Conservation (phyloP, 148 eudicot genomes). For the Polygonum aviculare region DNA sequence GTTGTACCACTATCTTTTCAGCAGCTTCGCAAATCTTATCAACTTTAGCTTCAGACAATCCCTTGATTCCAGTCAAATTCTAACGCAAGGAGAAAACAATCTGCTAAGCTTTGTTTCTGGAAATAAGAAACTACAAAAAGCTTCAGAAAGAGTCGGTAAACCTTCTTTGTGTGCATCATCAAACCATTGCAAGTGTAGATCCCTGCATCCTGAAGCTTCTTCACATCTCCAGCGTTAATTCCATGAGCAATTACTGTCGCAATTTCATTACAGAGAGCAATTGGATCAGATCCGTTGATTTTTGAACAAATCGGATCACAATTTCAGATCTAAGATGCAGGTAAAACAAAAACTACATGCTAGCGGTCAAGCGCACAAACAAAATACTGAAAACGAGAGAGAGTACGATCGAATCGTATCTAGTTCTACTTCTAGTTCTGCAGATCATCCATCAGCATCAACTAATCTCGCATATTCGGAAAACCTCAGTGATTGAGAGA, state of each 20-base stretch:
- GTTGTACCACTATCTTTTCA: slow-evolving; percentile 79
- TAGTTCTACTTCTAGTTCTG: no score
- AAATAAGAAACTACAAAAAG: neutral
- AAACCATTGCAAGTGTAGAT: slow-evolving; percentile 90
- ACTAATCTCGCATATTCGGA: no score
- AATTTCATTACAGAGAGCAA: neutral
- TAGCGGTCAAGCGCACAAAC: no score
- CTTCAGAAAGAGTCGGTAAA: slow-evolving; percentile 10
- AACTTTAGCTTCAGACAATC: slow-evolving; percentile 93
- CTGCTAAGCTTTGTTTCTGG: neutral
- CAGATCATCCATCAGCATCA: no score
- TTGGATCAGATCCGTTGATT: neutral
- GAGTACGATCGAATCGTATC: no score
- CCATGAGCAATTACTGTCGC: slow-evolving; percentile 71
- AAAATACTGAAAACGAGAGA: no score
- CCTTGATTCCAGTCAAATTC: slow-evolving; percentile 91
- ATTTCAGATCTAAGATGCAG: no score
- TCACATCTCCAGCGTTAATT: slow-evolving; percentile 58
- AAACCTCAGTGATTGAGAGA: no score
- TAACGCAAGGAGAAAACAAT: slow-evolving; percentile 12
- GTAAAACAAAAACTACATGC: no score
- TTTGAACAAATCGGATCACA: neutral
- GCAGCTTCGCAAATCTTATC: slow-evolving; percentile 97
- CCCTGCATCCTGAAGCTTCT: slow-evolving; percentile 93
- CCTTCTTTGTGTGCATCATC: slow-evolving; percentile 99